phyloP scores from a whole-genome alignment of 2,329 filamentous ascomycete genomes.

The Huntiella savannae region DNA sequence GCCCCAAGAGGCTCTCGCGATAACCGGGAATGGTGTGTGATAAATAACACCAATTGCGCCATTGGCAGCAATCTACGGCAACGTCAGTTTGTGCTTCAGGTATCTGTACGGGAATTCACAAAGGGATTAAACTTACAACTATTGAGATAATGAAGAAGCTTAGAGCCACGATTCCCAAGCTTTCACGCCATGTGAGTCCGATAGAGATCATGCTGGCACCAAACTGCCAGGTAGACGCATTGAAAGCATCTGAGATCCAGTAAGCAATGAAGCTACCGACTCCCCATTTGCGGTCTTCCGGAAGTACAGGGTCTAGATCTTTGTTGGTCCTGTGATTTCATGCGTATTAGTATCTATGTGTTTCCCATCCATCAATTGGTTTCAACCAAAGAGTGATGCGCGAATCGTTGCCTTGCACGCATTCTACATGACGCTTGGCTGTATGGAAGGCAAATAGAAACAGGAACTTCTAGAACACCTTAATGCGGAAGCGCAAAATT shows the following conservation, averaged over 20 bases:
- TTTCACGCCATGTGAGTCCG: slow-evolving; percentile 17
- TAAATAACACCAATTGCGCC: slow-evolving; percentile 19
- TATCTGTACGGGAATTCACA: slow-evolving; percentile 22
- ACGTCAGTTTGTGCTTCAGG: slow-evolving; percentile 15
- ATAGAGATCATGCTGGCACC: slow-evolving; percentile 17
- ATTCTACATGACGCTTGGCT: neutral
- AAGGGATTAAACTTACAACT: slow-evolving; percentile 19
- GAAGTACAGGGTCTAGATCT: slow-evolving; percentile 18
- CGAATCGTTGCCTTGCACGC: neutral
- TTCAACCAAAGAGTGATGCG: neutral
- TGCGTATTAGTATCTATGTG: neutral
- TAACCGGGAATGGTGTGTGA: slow-evolving; percentile 21
- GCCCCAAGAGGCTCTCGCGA: slow-evolving; percentile 21
- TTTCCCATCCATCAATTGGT: neutral
- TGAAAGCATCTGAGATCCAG: slow-evolving; percentile 28
- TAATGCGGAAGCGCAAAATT: neutral
- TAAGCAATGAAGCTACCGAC: slow-evolving; percentile 26
- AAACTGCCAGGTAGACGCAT: slow-evolving; percentile 16
- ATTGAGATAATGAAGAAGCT: slow-evolving; percentile 29
- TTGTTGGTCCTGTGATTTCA: slow-evolving; percentile 20
- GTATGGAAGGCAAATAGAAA: neutral
- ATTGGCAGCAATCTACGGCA: slow-evolving; percentile 23
- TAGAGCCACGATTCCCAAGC: slow-evolving; percentile 17
- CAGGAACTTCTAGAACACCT: neutral
- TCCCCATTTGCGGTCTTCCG: slow-evolving; percentile 25